These are phyloP conservation scores for Sporothrix curviconia DNA, from an alignment of 2,329 filamentous ascomycete genomes.

Conservation along the genomic window DNA sequence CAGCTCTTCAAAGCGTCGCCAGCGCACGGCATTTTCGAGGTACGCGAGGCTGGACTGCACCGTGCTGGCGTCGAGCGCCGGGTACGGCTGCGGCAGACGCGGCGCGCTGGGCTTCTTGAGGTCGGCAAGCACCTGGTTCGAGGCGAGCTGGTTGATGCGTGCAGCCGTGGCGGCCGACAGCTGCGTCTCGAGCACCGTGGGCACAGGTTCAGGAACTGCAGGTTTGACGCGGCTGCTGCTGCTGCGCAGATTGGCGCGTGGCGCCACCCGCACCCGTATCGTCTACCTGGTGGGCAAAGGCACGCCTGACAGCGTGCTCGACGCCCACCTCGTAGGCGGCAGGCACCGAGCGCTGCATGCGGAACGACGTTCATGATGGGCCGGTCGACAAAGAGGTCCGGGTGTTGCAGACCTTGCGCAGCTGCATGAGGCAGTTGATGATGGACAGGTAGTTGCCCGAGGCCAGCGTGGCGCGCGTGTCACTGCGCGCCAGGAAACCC, in stretches of 20 bases:
- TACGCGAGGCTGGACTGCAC: slow-evolving; percentile 64
- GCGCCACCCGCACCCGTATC: too few relatives aligned
- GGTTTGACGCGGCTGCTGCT: slow-evolving; percentile 49
- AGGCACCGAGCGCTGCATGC: slow-evolving; percentile 73
- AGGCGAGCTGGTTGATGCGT: slow-evolving; percentile 59
- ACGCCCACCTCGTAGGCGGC: slow-evolving; percentile 63
- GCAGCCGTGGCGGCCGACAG: slow-evolving; percentile 53
- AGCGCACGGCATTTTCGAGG: slow-evolving; percentile 64
- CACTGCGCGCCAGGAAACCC: slow-evolving; percentile 86
- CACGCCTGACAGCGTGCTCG: slow-evolving; percentile 60
- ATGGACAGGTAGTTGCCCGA: slow-evolving; percentile 96
- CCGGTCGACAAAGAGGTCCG: slow-evolving; percentile 90
- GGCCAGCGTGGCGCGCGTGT: slow-evolving; percentile 80
- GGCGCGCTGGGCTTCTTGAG: slow-evolving; percentile 64
- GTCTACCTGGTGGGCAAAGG: slow-evolving; percentile 33
- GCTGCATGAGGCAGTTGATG: slow-evolving; percentile 96
- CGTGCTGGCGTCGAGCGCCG: slow-evolving; percentile 56
- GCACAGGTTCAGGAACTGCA: slow-evolving; percentile 77
- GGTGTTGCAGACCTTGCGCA: slow-evolving; percentile 98
- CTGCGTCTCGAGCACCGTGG: slow-evolving; percentile 60
- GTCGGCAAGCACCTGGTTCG: slow-evolving; percentile 61
- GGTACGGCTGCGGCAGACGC: slow-evolving; percentile 50
- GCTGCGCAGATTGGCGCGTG: too few relatives aligned
- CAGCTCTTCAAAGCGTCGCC: slow-evolving; percentile 67
- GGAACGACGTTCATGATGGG: slow-evolving; percentile 96